Evolutionary conservation across 2,329 filamentous ascomycete species (phyloP).

Genomic region (Botrytis galanthina): DNA sequence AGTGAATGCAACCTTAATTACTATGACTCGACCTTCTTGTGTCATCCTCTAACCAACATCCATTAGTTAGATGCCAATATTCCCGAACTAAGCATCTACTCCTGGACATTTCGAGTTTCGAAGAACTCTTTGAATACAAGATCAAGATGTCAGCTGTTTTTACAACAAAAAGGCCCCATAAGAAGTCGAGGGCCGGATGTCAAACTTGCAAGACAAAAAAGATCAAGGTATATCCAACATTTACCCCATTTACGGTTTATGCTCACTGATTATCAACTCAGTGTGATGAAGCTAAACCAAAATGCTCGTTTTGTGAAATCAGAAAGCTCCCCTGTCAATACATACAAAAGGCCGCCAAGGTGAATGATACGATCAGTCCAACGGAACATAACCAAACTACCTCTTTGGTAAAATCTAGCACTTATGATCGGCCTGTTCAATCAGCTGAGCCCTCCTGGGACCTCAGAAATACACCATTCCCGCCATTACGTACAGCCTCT

Average conservation of each 20-base stretch:
- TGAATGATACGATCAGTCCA: not conserved
- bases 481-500: slow-evolving; percentile 24
- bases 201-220: slow-evolving; percentile 35
- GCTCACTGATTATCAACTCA: slow-evolving; percentile 21
- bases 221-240: slow-evolving; percentile 32
- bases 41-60: not conserved
- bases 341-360: slow-evolving; percentile 4
- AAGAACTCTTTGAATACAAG: not conserved
- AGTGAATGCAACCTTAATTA: not conserved
- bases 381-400: not conserved
- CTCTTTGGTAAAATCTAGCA: not conserved
- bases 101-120: not conserved
- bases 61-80: not conserved
- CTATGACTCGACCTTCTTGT: not conserved
- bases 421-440: not conserved
- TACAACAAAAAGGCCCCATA: slow-evolving; percentile 36
- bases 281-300: slow-evolving; percentile 37
- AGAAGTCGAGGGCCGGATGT: slow-evolving; percentile 37
- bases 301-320: slow-evolving; percentile 33
- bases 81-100: not conserved
- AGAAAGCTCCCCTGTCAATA: slow-evolving; percentile 34
- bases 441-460: slow-evolving; percentile 11
- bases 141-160: slow-evolving; percentile 24
- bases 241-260: not conserved
- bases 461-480: slow-evolving; percentile 19